phyloP scores from a whole-genome alignment of 2,329 filamentous ascomycete genomes.

The Hypoxylon sp. region DNA sequence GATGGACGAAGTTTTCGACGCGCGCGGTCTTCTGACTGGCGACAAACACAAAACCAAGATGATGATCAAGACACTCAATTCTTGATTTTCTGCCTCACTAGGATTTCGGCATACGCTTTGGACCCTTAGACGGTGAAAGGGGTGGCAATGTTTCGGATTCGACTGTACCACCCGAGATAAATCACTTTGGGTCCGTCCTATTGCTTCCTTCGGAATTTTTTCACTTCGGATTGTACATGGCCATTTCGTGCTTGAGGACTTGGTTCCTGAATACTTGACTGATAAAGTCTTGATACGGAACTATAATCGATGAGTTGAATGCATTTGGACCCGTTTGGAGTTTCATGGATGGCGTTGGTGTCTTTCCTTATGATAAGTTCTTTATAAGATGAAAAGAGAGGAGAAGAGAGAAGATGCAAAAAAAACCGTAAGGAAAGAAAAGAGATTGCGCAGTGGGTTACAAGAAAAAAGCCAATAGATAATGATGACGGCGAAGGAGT shows the following conservation, averaged over 20 bases:
- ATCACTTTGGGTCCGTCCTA: not conserved
- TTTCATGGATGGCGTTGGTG: slow-evolving; percentile 2
- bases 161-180: not conserved
- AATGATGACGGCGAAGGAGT: not conserved
- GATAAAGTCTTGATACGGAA: slow-evolving; percentile 19
- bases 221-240: slow-evolving; percentile 19
- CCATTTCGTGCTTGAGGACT: slow-evolving; percentile 13
- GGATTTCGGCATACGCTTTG: not conserved
- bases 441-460: not conserved
- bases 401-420: not conserved
- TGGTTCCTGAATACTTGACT: slow-evolving; percentile 15
- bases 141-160: slow-evolving; percentile 1
- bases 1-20: slow-evolving; percentile 75
- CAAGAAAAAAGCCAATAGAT: not conserved
- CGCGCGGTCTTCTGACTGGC: slow-evolving; percentile 74
- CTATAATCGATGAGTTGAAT: slow-evolving; percentile 6
- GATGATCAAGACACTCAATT: slow-evolving; percentile 77
- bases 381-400: not conserved
- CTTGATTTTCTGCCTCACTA: slow-evolving; percentile 51
- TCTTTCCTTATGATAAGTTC: slow-evolving; percentile 7
- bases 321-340: not conserved
- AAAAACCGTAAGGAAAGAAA: not conserved
- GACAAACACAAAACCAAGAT: slow-evolving; percentile 75
- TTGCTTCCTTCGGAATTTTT: slow-evolving; percentile 10
- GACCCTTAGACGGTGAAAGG: not conserved